Conservation (phyloP, 208 protist species). For the Trypanosoma vivax region DNA sequence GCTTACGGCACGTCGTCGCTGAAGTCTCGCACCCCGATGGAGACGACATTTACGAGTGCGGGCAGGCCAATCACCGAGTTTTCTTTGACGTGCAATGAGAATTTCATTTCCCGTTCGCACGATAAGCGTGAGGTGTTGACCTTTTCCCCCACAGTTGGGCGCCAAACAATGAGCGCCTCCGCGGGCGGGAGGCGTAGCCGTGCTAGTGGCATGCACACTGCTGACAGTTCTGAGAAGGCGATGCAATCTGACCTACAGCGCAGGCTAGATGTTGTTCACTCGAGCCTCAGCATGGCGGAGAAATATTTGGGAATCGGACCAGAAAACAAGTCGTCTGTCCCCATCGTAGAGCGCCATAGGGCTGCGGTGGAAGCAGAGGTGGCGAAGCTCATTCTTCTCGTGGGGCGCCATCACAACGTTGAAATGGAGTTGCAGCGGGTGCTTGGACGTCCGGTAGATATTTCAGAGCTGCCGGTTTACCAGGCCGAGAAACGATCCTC, state of each 20-base stretch:
- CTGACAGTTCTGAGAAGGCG: background rate
- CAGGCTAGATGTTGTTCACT: slow-evolving; percentile 1
- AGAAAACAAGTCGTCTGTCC: background rate
- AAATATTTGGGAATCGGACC: slow-evolving; percentile 5
- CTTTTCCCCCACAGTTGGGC: too few relatives aligned
- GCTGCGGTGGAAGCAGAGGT: slow-evolving; percentile 47
- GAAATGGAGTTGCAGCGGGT: slow-evolving; percentile 28
- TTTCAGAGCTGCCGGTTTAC: slow-evolving; percentile 7
- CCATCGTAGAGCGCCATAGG: slow-evolving; percentile 25
- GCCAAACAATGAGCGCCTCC: too few relatives aligned
- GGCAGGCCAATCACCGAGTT: too few relatives aligned
- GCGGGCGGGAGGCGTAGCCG: too few relatives aligned
- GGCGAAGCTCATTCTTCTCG: slow-evolving; percentile 62
- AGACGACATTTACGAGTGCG: too few relatives aligned
- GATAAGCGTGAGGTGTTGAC: too few relatives aligned
- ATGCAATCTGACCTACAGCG: background rate
- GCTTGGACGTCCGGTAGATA: slow-evolving; percentile 6
- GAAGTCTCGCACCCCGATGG: too few relatives aligned
- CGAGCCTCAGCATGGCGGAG: slow-evolving; percentile 6
- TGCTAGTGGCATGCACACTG: background rate
- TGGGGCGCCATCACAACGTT: slow-evolving; percentile 68
- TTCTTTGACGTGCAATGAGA: too few relatives aligned
- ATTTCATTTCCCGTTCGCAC: too few relatives aligned
- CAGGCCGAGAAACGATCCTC: background rate
- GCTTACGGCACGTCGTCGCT: too few relatives aligned